Evolutionary conservation across 345 rosid genomes (phyloP), one percentile per base, ranked within the genome.

Genomic region (Moricandia moricandioides): DNA sequence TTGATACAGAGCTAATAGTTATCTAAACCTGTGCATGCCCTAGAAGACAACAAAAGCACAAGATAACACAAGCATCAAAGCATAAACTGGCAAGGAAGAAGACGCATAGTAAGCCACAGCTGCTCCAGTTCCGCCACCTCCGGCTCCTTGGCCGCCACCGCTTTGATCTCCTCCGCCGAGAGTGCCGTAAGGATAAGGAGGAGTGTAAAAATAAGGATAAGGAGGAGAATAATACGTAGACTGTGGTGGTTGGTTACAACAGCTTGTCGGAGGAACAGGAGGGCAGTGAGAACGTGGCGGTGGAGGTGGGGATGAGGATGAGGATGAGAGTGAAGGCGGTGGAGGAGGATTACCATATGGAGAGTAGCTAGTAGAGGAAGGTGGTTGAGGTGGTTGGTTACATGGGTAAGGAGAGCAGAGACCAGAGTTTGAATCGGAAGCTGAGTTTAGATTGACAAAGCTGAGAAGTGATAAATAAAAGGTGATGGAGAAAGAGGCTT

Each of bases 401-500:
- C 81, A 78, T 72, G 81, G 81, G 70, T 78, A 78, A 72, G 81
- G 81, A 68, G 74, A 47, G 68, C 81, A 77, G 1, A 65, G 49
- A 31, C 14, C 59, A 67, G 74, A 0, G 81, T 67, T 67, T 39
- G 73, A 29, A 33, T 72, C 78, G 2, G 0, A 39, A 52, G 81
- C 78, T 54, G 59, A 62, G 77, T 52, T 72, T 72, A 72, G 65
- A 60, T 40, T 51, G 49, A 66, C 64, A 59, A 65, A 65, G 62
- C 61, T 45, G 35, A 71, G 2, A 29, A 72, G 69, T 31, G 68
- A 37, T 13, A 78, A 5, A 13, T 39, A 72, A 62, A 67, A 72
- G 64, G 58, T 51, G 29, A 77, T 17, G 27, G 5, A 59, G 64
- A 51, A 43, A 60, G 18, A 65, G 34, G 55, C 59, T 65, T 34